Base-by-base conservation (phyloP, 179 eudicot genomes). In the Kewa caespitosa region DNA sequence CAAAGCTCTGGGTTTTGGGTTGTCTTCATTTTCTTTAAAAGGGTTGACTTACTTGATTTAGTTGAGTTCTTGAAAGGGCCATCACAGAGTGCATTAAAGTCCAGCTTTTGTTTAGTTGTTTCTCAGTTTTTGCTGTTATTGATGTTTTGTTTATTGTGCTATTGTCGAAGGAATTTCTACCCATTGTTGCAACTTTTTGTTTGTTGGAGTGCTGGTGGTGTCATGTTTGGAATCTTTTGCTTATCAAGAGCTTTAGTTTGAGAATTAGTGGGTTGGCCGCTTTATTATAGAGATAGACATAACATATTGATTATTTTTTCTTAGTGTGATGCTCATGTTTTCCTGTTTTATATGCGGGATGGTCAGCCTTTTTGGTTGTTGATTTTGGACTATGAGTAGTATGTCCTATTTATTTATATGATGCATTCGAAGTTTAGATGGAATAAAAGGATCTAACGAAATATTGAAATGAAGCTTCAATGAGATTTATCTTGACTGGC, bases 401-500 rank as follows among this genome's bases (percentile, higher is more conserved):
- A 32, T n/a, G 50, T 43, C 36, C 6, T 20, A 8, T 64, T 46
- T 30, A 23, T 41, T 18, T 42, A 11, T 25, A 22, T 28, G 2
- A 31, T 59, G 74, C 36, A 10, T 50, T 48, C 63, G 25, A 70
- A 77, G 15, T 18, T 4, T 23, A 31, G 28, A 57, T 36, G 38
- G 50, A 39, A 43, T 68, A 41, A 68, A 69, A 39, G n/a, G 73
- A 38, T 25, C 38, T 68, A 9, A 46, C n/a, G 39, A 76, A 32
- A 6, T 68, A 31, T 17, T 32, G 50, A 18, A 76, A 54, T 54
- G 6, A 54, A 54, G 11, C 60, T 54, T 30, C 11, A 5, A 39
- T 8, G 31, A 17, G 34, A 62, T 6, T 42, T 41, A n/a, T 25
- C 39, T 38, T 14, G 4, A 27, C 27, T 38, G 48, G 34, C 20